Evolutionary conservation across 345 rosid genomes (phyloP), one percentile per base, ranked within the genome.

Genomic region (Aurinia saxatilis): DNA sequence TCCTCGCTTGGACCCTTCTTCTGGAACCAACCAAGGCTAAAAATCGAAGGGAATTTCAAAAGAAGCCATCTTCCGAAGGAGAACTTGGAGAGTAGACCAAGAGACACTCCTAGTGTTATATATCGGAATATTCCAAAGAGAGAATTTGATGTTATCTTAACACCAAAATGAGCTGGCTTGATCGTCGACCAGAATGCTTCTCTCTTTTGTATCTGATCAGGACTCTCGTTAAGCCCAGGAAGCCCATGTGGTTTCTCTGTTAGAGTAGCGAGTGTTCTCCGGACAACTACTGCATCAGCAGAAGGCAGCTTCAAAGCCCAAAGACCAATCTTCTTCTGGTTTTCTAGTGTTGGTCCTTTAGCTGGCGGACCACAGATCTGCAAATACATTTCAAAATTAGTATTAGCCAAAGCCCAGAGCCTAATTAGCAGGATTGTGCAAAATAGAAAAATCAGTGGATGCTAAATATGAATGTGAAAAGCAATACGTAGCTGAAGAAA

Each of bases 301-400:
- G 96, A 86, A 36, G 96, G 96, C 60, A 88, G 73, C 80, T 77
- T 91, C 42, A 86, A 56, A 18, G 96, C 90, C 91, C 87, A 81
- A 38, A 88, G 87, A 25, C 91, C 91, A 62, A 84, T 63, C 72
- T 83, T 77, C 67, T 86, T 81, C 69, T 81, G 95, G 59, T 79
- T 77, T 56, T 91, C 96, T 15, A 88, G 42, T 1, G 52, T 19
- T 29, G 90, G 68, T 29, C 90, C 90, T 75, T 73, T 84, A 35
- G 88, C 75, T 64, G 86, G 82, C 10, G 95, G 81, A 55, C 90
- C 98, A 29, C 77, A 82, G 81, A 91, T 88, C 98, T 88, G 80
- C 74, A 78, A 66, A 42, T 35, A 52, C 36, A 63, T 70, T 47
- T 21, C 49, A 14, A 18, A 4, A 25, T 29, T 41, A 54, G 18